Percentiles rank a stretch among this genome's conserved stretches.
Evolutionary conservation across 345 rosid species (phyloP).

Genomic region (Populus pruinosa): DNA sequence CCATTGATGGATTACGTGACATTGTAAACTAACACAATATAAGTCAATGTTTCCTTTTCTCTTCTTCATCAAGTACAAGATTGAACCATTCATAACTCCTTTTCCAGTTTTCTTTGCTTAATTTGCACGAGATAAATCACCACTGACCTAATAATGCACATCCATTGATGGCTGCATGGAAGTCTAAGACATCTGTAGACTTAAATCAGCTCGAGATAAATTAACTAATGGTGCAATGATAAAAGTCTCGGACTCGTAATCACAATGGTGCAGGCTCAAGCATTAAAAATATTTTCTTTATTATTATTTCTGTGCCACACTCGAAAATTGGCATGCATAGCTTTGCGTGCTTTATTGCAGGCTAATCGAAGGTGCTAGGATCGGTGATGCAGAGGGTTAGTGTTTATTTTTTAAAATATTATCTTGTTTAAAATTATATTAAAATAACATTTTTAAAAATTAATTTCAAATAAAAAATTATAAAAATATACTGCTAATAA

Average conservation of each 20-base stretch:
- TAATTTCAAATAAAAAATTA: no score
- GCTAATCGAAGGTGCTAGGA: no score
- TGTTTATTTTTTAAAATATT: no score
- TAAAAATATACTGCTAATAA: not conserved
- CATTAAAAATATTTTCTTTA: not conserved
- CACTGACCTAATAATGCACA: not conserved
- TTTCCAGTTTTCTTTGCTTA: not conserved
- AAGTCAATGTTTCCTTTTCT: not conserved
- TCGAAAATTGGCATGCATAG: not conserved
- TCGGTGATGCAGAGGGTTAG: no score
- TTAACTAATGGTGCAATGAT: not conserved
- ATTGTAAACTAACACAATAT: no score
- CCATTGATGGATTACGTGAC: no score
- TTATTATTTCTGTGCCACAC: not conserved
- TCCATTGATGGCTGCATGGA: not conserved
- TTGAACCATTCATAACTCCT: not conserved
- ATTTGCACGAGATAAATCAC: not conserved
- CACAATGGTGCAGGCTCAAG: not conserved
- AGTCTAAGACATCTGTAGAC: not conserved
- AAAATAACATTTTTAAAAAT: no score
- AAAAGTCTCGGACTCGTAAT: not conserved
- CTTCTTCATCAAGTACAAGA: not conserved
- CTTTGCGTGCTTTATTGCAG: not conserved
- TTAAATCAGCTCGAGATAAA: not conserved
- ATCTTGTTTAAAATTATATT: no score